A percentile compares a stretch with the other conserved stretches of the same genome.
Evolutionary conservation across 1,284 basidiomycete genomes (phyloP).

Genomic region (Sanghuangporus sanghuang): DNA sequence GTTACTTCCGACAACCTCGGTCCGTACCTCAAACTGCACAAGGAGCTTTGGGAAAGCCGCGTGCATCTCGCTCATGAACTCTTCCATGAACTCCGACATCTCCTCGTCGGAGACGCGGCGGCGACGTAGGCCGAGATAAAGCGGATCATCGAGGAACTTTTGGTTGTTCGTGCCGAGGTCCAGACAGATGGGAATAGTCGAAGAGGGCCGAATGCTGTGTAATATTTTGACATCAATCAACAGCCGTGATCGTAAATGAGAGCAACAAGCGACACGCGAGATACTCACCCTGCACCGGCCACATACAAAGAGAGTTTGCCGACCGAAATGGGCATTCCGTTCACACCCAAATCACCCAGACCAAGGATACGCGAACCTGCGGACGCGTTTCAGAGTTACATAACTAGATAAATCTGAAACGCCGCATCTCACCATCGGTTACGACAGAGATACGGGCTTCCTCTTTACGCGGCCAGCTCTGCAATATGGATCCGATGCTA

Average conservation of each 20-base stretch:
- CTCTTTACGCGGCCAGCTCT: constrained; percentile 70
- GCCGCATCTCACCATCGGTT: constrained; percentile 61
- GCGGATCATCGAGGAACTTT: constrained; percentile 76
- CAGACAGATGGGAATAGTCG: constrained; percentile 82
- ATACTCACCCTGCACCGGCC: constrained; percentile 72
- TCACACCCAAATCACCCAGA: constrained; percentile 83
- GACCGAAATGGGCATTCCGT: constrained; percentile 91
- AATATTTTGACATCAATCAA: neutral
- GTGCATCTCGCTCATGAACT: constrained; percentile 84
- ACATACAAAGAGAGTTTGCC: constrained; percentile 92
- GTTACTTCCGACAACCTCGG: constrained; percentile 18
- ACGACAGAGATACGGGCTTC: constrained; percentile 83
- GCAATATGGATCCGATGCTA: constrained; percentile 62
- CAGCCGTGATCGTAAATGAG: neutral
- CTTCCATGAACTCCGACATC: constrained; percentile 84
- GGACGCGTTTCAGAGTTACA: neutral
- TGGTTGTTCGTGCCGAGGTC: constrained; percentile 89
- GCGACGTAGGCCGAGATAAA: constrained; percentile 84
- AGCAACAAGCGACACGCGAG: neutral
- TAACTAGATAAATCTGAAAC: neutral
- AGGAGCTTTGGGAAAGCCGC: constrained; percentile 76
- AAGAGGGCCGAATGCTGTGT: constrained; percentile 74
- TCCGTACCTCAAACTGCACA: constrained; percentile 78
- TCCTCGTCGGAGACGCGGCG: constrained; percentile 61
- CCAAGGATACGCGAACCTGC: constrained; percentile 86